Base-by-base conservation (phyloP, 2,329 filamentous ascomycete species). In the Penicillium frequentans region DNA sequence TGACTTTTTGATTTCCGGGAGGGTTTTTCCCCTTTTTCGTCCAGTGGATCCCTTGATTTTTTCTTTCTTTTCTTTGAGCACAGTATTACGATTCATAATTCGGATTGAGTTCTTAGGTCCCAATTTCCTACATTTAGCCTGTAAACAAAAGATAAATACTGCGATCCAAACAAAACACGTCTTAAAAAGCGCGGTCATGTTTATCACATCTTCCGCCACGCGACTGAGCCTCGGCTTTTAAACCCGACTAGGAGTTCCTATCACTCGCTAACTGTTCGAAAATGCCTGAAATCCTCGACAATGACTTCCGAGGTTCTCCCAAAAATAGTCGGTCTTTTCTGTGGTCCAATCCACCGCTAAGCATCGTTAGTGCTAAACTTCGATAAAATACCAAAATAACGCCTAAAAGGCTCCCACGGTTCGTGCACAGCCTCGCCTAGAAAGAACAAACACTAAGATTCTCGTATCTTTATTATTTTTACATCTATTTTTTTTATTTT, bases 151-250 rank as follows among this genome's bases (percentile, higher is more conserved):
- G 19, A 49, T 44, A 26, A 26, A 26, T 8, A 26, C 7, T 26
- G 1, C 26, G 45, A 49, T 33, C 31, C 14, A 33, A 33, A 33
- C 31, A 33, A 33, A 16, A 33, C 31, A 33, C 31, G 31, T 33
- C 13, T 6, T 33, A 35, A 33, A 35, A 33, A 54, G 43, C 31
- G 31, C 14, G 13, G 13, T 16, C 26, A 44, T 44, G 45, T 49
- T 54, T 21, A 44, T 55, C 45, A 43, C 49, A 31, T 47, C 19
- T 29, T 26, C 24, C 44, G 44, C 48, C 54, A 56, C 54, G 54
- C 54, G 54, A 49, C 21, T 47, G 31, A 27, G 23, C 8, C 37
- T 48, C 47, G 47, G 47, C 21, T 49, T 49, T 14, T 4, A 11
- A 39, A 39, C 21, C 23, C 33, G 21, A 37, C 14, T n/a, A 37